These are phyloP conservation scores for Anethum foeniculum DNA, from an alignment of 140 eudicot genomes.

Conservation along the genomic window DNA sequence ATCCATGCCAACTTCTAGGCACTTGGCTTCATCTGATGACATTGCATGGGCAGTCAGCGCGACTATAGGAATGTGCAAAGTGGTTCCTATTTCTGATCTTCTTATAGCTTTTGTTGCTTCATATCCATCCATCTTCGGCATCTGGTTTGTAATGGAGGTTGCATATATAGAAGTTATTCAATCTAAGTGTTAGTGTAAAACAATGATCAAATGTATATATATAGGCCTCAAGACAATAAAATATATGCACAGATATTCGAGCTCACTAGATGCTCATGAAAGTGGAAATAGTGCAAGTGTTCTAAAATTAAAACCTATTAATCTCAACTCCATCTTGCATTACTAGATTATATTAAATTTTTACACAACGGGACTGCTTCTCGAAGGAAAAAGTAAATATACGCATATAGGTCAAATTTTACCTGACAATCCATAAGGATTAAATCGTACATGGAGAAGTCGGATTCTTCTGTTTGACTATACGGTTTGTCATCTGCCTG, in stretches of 20 bases:
- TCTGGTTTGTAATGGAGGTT: conserved; percentile 33
- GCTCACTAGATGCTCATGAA: not conserved
- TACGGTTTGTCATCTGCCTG: conserved; percentile 13
- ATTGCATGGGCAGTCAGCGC: conserved; percentile 98
- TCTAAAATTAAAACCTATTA: not conserved
- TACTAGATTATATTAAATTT: not conserved
- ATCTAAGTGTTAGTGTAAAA: not conserved
- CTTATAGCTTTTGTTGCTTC: conserved; percentile 92
- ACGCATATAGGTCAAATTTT: conserved; percentile 6
- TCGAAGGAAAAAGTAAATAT: not conserved
- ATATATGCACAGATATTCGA: not conserved
- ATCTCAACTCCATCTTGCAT: not conserved
- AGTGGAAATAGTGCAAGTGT: not conserved
- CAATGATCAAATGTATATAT: not conserved
- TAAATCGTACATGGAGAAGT: conserved; percentile 55
- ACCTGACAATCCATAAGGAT: conserved; percentile 99
- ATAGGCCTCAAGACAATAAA: not conserved
- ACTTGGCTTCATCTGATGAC: conserved; percentile 96
- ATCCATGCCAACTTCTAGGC: conserved; percentile 95
- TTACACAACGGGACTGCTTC: not conserved
- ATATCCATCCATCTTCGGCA: conserved; percentile 99
- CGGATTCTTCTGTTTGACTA: conserved; percentile 4
- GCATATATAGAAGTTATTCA: conserved; percentile 11
- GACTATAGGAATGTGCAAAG: conserved; percentile 74
- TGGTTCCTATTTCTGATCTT: conserved; percentile 58